Percentiles rank a stretch among this genome's conserved stretches.
These are phyloP conservation scores for Waitea zeae DNA, from an alignment of 1,284 basidiomycete genomes.

Conservation along the genomic window DNA sequence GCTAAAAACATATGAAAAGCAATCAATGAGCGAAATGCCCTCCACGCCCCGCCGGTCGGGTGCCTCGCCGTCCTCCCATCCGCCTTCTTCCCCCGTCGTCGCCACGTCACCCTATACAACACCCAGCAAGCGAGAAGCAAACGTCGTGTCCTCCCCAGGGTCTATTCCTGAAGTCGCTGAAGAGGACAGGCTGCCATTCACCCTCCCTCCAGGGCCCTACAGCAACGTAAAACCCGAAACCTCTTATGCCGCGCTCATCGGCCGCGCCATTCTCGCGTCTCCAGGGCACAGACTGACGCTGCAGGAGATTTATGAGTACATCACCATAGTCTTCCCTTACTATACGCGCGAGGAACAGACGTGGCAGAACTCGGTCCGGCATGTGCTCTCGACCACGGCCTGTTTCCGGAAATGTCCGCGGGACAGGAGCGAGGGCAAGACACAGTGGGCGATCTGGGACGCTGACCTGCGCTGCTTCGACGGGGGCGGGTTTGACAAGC, in stretches of 20 bases:
- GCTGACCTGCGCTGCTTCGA: constrained; percentile 54
- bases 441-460: constrained; percentile 63
- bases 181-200: constrained; percentile 54
- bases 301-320: constrained; percentile 93
- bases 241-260: constrained; percentile 91
- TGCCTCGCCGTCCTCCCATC: too few relatives aligned
- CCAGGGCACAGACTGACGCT: constrained; percentile 74
- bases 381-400: constrained; percentile 72
- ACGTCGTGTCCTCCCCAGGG: constrained; percentile 65
- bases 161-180: constrained; percentile 52
- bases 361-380: constrained; percentile 88
- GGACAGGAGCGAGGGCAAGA: constrained; percentile 40
- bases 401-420: constrained; percentile 57
- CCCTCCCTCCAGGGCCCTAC: constrained; percentile 71
- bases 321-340: constrained; percentile 84
- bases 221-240: constrained; percentile 60
- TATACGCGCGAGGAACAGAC: constrained; percentile 90
- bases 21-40: too few relatives aligned
- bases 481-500: constrained; percentile 52
- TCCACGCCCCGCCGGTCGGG: too few relatives aligned
- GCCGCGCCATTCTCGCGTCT: constrained; percentile 83
- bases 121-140: too few relatives aligned
- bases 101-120: constrained; percentile 18
- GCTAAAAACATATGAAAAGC: too few relatives aligned
- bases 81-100: background rate